Evolutionary conservation across 2,329 filamentous ascomycete genomes (phyloP).

Genomic region (Aspergillus jensenii): DNA sequence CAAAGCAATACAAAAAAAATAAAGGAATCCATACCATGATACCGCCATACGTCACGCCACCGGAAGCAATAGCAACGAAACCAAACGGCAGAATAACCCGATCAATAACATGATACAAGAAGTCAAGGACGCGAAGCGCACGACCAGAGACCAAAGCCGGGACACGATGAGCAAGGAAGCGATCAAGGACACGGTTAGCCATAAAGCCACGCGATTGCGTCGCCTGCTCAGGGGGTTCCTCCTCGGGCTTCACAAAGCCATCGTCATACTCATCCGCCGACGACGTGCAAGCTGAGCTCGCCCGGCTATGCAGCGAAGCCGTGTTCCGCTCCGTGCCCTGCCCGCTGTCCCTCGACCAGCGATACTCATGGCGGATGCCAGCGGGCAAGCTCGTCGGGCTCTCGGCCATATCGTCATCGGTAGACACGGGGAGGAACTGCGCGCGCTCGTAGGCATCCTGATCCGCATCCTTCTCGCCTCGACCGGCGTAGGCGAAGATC

Average conservation of each 20-base stretch:
- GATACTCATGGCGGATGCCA: slow-evolving; percentile 45
- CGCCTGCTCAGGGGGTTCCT: slow-evolving; percentile 44
- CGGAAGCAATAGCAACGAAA: slow-evolving; percentile 70
- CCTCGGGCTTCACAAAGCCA: slow-evolving; percentile 48
- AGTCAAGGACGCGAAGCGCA: slow-evolving; percentile 57
- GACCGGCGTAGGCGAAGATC: slow-evolving; percentile 60
- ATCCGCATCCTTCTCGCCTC: slow-evolving; percentile 32
- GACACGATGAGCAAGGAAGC: slow-evolving; percentile 55
- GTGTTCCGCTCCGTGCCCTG: slow-evolving; percentile 72
- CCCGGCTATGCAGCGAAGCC: slow-evolving; percentile 65
- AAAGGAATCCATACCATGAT: slow-evolving; percentile 68
- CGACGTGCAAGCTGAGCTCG: slow-evolving; percentile 57
- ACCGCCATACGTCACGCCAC: slow-evolving; percentile 74
- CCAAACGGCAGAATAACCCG: slow-evolving; percentile 75
- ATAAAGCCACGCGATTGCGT: slow-evolving; percentile 41
- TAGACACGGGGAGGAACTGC: slow-evolving; percentile 64
- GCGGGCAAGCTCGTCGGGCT: slow-evolving; percentile 48
- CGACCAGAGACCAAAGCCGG: slow-evolving; percentile 57
- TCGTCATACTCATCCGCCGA: slow-evolving; percentile 50
- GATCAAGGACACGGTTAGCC: slow-evolving; percentile 47
- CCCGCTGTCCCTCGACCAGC: slow-evolving; percentile 69
- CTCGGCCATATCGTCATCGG: slow-evolving; percentile 51
- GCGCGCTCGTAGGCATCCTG: slow-evolving; percentile 50
- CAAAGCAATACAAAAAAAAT: background rate
- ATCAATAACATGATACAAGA: slow-evolving; percentile 69